phyloP scores from a whole-genome alignment of 192 early-diverging fungal species.

The Backusella circina region DNA sequence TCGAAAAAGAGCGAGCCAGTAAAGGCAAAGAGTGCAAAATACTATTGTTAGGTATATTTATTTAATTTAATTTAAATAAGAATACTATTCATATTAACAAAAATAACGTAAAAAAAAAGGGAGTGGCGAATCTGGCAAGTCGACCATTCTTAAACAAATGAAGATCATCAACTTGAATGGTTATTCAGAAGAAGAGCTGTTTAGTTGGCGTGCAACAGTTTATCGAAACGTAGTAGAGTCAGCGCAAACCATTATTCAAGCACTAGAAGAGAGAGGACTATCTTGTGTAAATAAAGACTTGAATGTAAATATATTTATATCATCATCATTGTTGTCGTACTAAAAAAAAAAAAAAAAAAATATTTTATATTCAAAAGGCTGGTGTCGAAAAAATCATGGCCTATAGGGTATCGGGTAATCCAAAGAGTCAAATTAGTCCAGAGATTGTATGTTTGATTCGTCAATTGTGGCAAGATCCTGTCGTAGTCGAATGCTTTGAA shows the following conservation, averaged over 20 bases:
- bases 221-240: slow-evolving; percentile 86
- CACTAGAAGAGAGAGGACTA: not conserved
- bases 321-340: not conserved
- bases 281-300: not conserved
- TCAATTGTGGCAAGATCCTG: slow-evolving; percentile 58
- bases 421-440: slow-evolving; percentile 2
- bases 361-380: not conserved
- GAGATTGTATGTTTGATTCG: not conserved
- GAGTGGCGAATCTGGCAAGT: slow-evolving; percentile 93
- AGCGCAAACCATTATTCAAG: slow-evolving; percentile 65
- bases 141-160: slow-evolving; percentile 96
- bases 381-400: not conserved
- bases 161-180: slow-evolving; percentile 93
- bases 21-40: slow-evolving; percentile 74
- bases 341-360: no score
- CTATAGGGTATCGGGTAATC: slow-evolving; percentile 8
- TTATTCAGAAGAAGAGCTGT: slow-evolving; percentile 77
- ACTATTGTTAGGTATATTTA: slow-evolving; percentile 58
- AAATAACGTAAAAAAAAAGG: slow-evolving; percentile 47
- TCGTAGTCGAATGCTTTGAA: slow-evolving; percentile 51
- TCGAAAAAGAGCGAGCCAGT: slow-evolving; percentile 59
- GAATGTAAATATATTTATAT: not conserved
- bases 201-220: slow-evolving; percentile 69
- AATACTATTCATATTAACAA: not conserved
- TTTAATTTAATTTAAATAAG: not conserved